Base-by-base conservation (phyloP, 768 basidiomycete genomes). In the Thelephora ganbajun region DNA sequence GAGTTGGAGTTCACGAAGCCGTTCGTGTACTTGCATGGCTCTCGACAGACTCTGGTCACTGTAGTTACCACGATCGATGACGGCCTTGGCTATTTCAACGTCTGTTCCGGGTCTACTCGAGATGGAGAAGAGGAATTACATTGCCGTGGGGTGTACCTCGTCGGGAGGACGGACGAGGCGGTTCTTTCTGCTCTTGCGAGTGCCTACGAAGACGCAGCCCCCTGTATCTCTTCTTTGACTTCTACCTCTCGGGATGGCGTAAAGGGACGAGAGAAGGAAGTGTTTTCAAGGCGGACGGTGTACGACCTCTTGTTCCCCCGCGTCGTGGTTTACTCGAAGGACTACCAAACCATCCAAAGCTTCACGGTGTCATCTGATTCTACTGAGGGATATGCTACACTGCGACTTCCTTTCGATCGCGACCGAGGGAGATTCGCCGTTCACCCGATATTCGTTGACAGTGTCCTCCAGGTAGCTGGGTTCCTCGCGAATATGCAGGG, bases 261-360 rank as follows among this genome's bases (percentile, higher is more conserved):
- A 37, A 37, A 37, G 14, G 36, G 36, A 37, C 36, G 36, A 41
- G 18, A 41, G 22, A 70, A 61, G 1, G 77, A 80, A 57, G 67
- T 67, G 0, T 79, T 81, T 58, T 71, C 69, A 2, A 67, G 71
- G 16, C 73, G 71, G 34, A 76, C 74, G 0, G 60, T 70, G 0
- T 87, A 87, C 57, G 73, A 82, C 36, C 66, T 78, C 34, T 72
- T 84, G 44, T 84, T 85, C 54, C 71, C 81, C 18, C 74, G 79
- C 6, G 68, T 85, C 42, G 83, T 87, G 20, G 67, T 72, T 13
- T 87, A 86, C 53, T 67, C 72, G 1, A 59, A 66, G 33, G 61
- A 66, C 23, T 84, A 79, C 57, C 80, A 71, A 20, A 71, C 76
- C 12, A 72, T 86, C 48, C 66, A 69, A 49, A 69, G 69, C 0